Evolutionary conservation across 768 basidiomycete species (phyloP), one percentile per base, ranked within the genome.

Genomic region (Cyathus striatus): DNA sequence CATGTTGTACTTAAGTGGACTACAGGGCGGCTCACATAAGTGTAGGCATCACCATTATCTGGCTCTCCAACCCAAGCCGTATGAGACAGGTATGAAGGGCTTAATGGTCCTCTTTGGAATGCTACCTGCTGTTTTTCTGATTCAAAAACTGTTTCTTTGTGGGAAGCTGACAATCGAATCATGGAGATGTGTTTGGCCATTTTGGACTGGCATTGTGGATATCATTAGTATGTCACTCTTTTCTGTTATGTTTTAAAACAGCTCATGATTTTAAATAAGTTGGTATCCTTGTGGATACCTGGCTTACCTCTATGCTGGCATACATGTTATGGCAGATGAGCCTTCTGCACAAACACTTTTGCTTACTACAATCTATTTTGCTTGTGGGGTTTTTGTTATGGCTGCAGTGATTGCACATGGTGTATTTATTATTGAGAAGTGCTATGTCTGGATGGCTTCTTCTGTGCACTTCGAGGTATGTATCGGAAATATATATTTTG

Each of bases 21-120:
- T n/a, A 9, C 17, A 49, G 49, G 46, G 30, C 46, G 2, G 34
- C 49, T 3, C 27, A 43, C 23, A 18, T 50, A 13, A 44, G 44
- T 12, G 46, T 50, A 9, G 37, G 42, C 18, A 46, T 47, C 16
- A 50, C 49, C n/a, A 41, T 50, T 26, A 40, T 47, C 20, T 23
- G 49, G 18, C 38, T 50, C 10, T 16, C 47, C 13, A 20, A 32
- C 7, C 24, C 26, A 40, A 42, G 49, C 16, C n/a, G 12, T 13
- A 24, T 41, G 20, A 38, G 46, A 10, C 23, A 35, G 34, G 9
- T 3, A 12, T 17, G 21, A 36, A 20, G 16, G 32, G 23, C 21
- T 40, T 21, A 13, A 36, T 27, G 12, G 20, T 26, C 6, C 3
- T 41, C 13, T 47, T 47, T 22, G 38, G 24, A 14, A 13, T 50